Evolutionary conservation across 2,329 filamentous ascomycete genomes (phyloP), one percentile per base, ranked within the genome.

Genomic region (Botryotinia convoluta): DNA sequence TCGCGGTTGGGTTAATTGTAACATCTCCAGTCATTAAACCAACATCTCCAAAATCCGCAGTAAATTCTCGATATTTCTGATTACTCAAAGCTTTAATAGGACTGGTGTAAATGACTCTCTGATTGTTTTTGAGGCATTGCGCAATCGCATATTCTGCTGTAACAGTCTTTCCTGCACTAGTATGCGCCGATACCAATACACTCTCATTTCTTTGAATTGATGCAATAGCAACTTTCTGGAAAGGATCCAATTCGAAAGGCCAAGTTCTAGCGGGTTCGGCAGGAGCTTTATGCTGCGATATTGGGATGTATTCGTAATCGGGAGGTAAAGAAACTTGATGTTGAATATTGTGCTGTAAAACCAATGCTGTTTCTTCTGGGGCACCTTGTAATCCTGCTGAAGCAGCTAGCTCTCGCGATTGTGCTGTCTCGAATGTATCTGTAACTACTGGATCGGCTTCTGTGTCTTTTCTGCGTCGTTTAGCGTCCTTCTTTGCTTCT

Each of bases 11-110:
- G 82, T 99, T 99, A 83, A 99, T 99, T 37, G 96, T 99, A 76
- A 98, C 95, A 88, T 99, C 96, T 80, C 96, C 96, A 8, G 96
- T 99, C 95, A 99, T 98, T 75, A 99, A 87, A 74, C 96, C 96
- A 69, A 98, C 95, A 81, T 99, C 96, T 74, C 95, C 95, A 84
- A 99, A 99, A 74, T 97, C 93, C 60, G 93, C 93, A 78, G 93
- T 91, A 82, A 99, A 99, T 81, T 99, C 96, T 85, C 96, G 89
- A 82, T 97, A 99, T 82, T 99, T 99, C 81, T 99, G 96, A 84
- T 99, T 99, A 83, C 95, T 98, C 79, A 99, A 86, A 18, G 96
- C 96, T 84, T 99, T 99, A 87, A 99, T 99, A 1, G 96, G 96
- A 87, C 95, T 98, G 14, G 96, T 99, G 84, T 99, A 99, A 82